A percentile compares a stretch with the other conserved stretches of the same genome.
Evolutionary conservation across 2,329 filamentous ascomycete species (phyloP).

Genomic region (Colletotrichum cereale): DNA sequence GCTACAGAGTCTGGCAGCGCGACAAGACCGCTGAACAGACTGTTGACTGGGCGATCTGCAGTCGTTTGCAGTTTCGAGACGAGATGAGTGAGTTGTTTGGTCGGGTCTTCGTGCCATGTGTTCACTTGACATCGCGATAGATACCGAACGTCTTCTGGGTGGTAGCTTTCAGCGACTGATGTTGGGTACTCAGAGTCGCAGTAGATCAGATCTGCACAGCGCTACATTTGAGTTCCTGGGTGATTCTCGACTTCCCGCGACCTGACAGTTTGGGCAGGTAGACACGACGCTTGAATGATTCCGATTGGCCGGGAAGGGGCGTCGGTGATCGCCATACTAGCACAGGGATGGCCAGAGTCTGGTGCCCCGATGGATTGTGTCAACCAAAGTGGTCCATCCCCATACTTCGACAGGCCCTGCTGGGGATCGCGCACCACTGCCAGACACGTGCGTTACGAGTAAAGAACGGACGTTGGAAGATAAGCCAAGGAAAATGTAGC

Average conservation of each 20-base stretch:
- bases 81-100: too few species aligned
- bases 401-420: conserved; percentile 1
- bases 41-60: neutral
- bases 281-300: conserved; percentile 27
- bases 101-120: neutral
- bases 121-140: neutral
- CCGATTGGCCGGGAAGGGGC: conserved; percentile 27
- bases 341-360: conserved; percentile 6
- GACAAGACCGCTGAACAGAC: conserved; percentile 5
- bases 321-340: conserved; percentile 12
- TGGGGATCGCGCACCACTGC: neutral
- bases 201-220: conserved; percentile 16
- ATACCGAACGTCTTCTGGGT: neutral
- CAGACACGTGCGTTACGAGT: conserved; percentile 35
- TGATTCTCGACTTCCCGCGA: neutral
- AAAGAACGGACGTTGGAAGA: neutral
- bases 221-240: conserved; percentile 2
- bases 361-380: conserved; percentile 31
- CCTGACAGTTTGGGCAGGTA: conserved; percentile 6
- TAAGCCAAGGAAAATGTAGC: neutral
- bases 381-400: conserved; percentile 29
- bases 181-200: conserved; percentile 14
- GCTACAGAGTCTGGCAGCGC: conserved; percentile 25
- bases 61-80: neutral
- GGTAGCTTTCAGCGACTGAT: neutral